A percentile compares a stretch with the other conserved stretches of the same genome.
phyloP scores from a whole-genome alignment of 129 eudicot genomes.

The Flaveria ramosissima region DNA sequence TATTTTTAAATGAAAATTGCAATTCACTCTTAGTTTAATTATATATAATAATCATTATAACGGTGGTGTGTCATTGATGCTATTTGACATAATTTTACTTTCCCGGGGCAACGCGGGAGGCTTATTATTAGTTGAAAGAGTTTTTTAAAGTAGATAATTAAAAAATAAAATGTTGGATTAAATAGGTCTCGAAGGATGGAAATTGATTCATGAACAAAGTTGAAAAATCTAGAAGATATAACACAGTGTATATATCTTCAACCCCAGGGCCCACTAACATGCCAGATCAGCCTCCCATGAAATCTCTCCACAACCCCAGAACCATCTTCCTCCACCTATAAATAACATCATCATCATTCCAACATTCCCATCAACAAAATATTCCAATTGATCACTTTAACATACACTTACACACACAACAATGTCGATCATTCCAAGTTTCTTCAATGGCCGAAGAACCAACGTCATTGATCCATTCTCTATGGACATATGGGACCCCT shows the following conservation, averaged over 20 bases:
- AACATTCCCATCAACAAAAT: slow-evolving; percentile 5
- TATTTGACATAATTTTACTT: too few species aligned
- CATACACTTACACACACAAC: neutral
- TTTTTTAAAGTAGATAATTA: neutral
- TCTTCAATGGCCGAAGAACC: slow-evolving; percentile 46
- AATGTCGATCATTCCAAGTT: slow-evolving; percentile 58
- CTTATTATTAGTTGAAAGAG: too few species aligned
- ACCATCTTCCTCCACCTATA: slow-evolving; percentile 36
- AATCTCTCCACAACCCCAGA: slow-evolving; percentile 20
- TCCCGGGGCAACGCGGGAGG: too few species aligned
- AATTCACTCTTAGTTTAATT: too few species aligned
- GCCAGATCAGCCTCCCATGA: slow-evolving; percentile 14
- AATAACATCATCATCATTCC: slow-evolving; percentile 17
- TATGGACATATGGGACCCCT: slow-evolving; percentile 34
- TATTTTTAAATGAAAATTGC: too few species aligned
- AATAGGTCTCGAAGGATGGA: too few species aligned
- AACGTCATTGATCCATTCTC: slow-evolving; percentile 42
- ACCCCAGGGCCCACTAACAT: slow-evolving; percentile 24
- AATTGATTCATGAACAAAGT: too few species aligned
- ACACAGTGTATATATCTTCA: neutral
- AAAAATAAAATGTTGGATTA: too few species aligned
- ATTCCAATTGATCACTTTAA: neutral
- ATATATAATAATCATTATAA: too few species aligned
- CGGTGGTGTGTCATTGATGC: too few species aligned
- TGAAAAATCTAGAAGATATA: neutral